These are phyloP conservation scores for Lactifluus hygrophoroides DNA, from an alignment of 768 basidiomycete species.

Conservation along the genomic window DNA sequence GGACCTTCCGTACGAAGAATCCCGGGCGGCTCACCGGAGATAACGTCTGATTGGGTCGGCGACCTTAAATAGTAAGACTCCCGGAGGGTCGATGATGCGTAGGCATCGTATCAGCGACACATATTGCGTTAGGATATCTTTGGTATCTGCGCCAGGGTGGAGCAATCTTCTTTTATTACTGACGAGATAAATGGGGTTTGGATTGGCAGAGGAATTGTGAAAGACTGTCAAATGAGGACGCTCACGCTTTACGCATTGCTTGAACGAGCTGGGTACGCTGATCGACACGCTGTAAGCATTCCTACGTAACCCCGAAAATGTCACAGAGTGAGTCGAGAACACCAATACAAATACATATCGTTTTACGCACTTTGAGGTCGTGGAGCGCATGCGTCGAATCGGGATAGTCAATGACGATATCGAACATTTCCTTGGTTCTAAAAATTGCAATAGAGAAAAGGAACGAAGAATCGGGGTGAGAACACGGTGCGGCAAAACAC, in stretches of 20 bases:
- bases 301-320: conserved; percentile 32
- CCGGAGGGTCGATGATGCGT: conserved; percentile 84
- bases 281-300: conserved; percentile 73
- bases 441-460: neutral
- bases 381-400: conserved; percentile 77
- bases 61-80: conserved; percentile 87
- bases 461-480: neutral
- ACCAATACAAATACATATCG: neutral
- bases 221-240: conserved; percentile 2
- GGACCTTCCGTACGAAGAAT: neutral
- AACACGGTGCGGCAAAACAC: neutral
- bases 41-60: conserved; percentile 89
- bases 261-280: conserved; percentile 70
- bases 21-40: conserved; percentile 47
- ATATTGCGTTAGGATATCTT: conserved; percentile 82
- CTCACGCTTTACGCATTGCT: conserved; percentile 72
- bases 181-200: neutral
- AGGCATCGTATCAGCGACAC: conserved; percentile 88
- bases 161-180: conserved; percentile 84
- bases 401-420: conserved; percentile 92
- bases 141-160: conserved; percentile 94
- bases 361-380: conserved; percentile 64
- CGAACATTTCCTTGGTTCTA: conserved; percentile 81
- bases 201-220: conserved; percentile 3
- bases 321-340: neutral